These are phyloP conservation scores for Nannizziopsis arthrosporioides DNA, from an alignment of 2,329 filamentous ascomycete genomes.

Conservation along the genomic window DNA sequence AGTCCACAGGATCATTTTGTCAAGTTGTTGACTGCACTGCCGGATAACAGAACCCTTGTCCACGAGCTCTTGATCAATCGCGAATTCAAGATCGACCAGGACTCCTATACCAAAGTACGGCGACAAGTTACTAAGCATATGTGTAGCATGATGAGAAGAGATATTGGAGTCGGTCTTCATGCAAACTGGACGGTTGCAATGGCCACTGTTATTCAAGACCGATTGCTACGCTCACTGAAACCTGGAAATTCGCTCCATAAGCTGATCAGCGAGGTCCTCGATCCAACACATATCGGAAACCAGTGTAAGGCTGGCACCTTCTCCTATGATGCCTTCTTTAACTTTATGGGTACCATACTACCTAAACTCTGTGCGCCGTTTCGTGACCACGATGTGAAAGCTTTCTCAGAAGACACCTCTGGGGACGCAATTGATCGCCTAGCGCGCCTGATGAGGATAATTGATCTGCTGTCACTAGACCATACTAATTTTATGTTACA, in stretches of 20 bases:
- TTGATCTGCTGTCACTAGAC: conserved; percentile 51
- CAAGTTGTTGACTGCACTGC: conserved; percentile 48
- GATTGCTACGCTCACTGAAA: conserved; percentile 48
- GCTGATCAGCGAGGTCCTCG: conserved; percentile 49
- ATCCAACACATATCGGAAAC: conserved; percentile 45
- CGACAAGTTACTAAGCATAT: conserved; percentile 48
- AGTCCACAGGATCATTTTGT: conserved; percentile 34
- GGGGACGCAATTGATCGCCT: conserved; percentile 52
- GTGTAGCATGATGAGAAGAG: conserved; percentile 47
- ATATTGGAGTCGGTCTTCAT: conserved; percentile 45
- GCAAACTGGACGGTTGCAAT: conserved; percentile 53
- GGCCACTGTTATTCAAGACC: conserved; percentile 53
- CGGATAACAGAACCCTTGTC: conserved; percentile 49
- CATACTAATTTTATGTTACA: conserved; percentile 56
- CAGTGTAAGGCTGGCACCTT: conserved; percentile 51
- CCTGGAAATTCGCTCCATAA: conserved; percentile 51
- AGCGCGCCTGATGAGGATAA: conserved; percentile 50
- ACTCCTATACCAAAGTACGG: conserved; percentile 39
- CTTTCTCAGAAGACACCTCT: conserved; percentile 40
- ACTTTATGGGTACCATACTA: conserved; percentile 50
- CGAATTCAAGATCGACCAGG: conserved; percentile 48
- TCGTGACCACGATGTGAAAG: conserved; percentile 48
- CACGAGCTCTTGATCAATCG: conserved; percentile 55
- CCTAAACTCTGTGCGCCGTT: conserved; percentile 55
- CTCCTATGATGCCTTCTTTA: conserved; percentile 53